A percentile compares a stretch with the other conserved stretches of the same genome.
These are phyloP conservation scores for Pseudofabraea citricarpa DNA, from an alignment of 2,329 filamentous ascomycete species.

Conservation along the genomic window DNA sequence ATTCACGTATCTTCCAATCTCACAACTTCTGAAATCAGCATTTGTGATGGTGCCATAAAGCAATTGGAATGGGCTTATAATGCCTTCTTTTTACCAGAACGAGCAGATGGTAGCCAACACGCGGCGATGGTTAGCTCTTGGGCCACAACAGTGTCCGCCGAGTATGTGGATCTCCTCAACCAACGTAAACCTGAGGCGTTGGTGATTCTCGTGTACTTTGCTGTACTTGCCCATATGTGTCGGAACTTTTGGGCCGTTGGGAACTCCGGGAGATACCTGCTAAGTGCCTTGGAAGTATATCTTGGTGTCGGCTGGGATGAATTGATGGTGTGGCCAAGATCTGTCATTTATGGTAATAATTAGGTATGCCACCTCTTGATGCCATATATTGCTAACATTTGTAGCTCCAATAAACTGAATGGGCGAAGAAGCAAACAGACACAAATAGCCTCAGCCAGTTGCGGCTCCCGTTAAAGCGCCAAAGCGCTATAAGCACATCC, in stretches of 20 bases:
- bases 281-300: constrained; percentile 15
- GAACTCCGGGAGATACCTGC: constrained; percentile 16
- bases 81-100: not conserved
- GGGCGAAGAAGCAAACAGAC: too few relatives aligned
- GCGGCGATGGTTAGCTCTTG: constrained; percentile 26
- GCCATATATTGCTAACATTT: too few relatives aligned
- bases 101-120: not conserved
- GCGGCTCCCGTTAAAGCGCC: too few relatives aligned
- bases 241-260: constrained; percentile 21
- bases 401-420: too few relatives aligned
- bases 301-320: constrained; percentile 14
- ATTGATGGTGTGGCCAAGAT: constrained; percentile 6
- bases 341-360: not conserved
- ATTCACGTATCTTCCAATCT: constrained; percentile 1
- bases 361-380: not conserved
- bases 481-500: too few relatives aligned
- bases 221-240: constrained; percentile 26
- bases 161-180: constrained; percentile 27
- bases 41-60: constrained; percentile 8
- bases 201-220: constrained; percentile 32
- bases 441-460: too few relatives aligned
- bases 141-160: constrained; percentile 29
- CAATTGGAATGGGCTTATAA: constrained; percentile 13
- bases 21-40: constrained; percentile 1
- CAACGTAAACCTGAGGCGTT: constrained; percentile 29